Evolutionary conservation across 345 rosid species (phyloP).

Genomic region (Eucalyptus erythrocorys): DNA sequence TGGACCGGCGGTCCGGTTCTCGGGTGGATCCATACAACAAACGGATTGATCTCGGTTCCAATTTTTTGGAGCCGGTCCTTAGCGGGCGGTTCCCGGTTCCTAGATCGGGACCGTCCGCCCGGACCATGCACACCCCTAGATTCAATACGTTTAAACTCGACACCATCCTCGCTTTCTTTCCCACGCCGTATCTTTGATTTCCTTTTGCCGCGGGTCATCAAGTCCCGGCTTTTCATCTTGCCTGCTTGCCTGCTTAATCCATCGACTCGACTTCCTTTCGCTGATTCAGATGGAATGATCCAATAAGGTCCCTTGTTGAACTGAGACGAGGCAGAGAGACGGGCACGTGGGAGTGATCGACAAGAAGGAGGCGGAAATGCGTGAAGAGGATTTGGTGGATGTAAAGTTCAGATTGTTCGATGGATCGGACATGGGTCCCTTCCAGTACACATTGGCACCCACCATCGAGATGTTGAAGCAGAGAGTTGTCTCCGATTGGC

Average conservation of each 20-base stretch:
- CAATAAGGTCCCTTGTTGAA: background rate
- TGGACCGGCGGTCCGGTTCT: too few species aligned
- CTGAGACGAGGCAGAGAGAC: background rate
- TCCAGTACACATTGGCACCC: conserved; percentile 66
- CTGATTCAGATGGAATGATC: background rate
- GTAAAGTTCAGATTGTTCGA: conserved; percentile 84
- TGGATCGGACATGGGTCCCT: conserved; percentile 92
- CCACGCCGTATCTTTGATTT: background rate
- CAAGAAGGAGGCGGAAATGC: conserved; percentile 36
- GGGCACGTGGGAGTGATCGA: background rate
- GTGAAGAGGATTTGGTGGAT: conserved; percentile 78
- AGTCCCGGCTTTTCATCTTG: background rate
- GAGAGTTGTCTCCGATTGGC: conserved; percentile 89
- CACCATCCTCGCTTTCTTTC: background rate
- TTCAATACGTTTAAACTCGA: background rate
- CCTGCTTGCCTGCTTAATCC: background rate
- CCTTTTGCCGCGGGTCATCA: background rate
- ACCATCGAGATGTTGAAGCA: conserved; percentile 87
- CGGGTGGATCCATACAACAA: too few species aligned
- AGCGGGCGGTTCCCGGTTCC: too few species aligned
- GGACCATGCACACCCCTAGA: too few species aligned
- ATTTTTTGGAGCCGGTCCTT: too few species aligned
- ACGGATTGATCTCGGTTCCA: too few species aligned
- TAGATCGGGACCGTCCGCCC: too few species aligned
- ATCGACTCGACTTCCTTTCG: background rate